A percentile compares a stretch with the other conserved stretches of the same genome.
Evolutionary conservation across 768 basidiomycete species (phyloP).

Genomic region (Cystobasidium onofrii): DNA sequence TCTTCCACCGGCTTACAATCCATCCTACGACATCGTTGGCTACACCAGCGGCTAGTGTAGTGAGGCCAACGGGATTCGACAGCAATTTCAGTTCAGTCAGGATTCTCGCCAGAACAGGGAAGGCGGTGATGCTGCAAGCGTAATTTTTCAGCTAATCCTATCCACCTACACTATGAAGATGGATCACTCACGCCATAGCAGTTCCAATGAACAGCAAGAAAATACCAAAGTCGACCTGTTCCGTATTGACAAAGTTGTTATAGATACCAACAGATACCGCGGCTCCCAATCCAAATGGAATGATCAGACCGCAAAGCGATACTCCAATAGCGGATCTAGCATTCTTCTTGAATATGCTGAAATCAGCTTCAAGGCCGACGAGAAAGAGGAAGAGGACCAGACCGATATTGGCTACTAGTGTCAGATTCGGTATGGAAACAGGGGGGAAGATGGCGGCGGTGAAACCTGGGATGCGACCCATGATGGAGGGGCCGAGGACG

Average conservation of each 20-base stretch:
- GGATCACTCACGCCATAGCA: constrained; percentile 52
- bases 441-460: constrained; percentile 73
- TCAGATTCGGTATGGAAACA: constrained; percentile 58
- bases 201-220: constrained; percentile 80
- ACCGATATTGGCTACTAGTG: constrained; percentile 64
- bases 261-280: constrained; percentile 66
- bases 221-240: constrained; percentile 60
- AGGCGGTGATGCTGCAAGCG: constrained; percentile 50
- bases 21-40: constrained; percentile 55
- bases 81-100: constrained; percentile 72
- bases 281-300: constrained; percentile 78
- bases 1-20: constrained; percentile 29
- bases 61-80: constrained; percentile 73
- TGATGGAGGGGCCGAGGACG: constrained; percentile 59
- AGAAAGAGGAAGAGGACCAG: constrained; percentile 55
- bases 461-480: constrained; percentile 73
- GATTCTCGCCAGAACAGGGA: constrained; percentile 56
- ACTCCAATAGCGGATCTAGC: constrained; percentile 55
- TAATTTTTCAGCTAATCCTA: background rate
- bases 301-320: constrained; percentile 59
- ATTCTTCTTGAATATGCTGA: constrained; percentile 60
- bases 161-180: background rate
- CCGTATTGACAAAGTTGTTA: constrained; percentile 51
- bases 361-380: constrained; percentile 75
- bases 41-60: constrained; percentile 73